Percentiles rank a stretch among this genome's conserved stretches.
Conservation (phyloP, 2,329 filamentous ascomycete species). For the Pseudogymnoascus sp. region DNA sequence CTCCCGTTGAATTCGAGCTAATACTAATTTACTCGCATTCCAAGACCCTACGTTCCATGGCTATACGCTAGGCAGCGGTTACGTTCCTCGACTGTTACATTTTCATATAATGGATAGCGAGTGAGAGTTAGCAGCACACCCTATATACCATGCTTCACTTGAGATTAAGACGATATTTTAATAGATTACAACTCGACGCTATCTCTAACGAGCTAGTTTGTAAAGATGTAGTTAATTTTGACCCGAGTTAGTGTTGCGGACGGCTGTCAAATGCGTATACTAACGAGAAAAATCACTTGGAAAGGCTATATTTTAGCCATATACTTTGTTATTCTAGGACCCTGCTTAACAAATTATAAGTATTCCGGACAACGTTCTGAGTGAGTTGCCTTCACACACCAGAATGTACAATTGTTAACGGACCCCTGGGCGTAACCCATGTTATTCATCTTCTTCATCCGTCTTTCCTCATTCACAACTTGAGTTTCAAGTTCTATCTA, state of each 20-base stretch:
- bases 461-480: neutral
- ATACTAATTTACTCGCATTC: neutral
- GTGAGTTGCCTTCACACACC: too few relatives aligned
- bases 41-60: neutral
- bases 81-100: conserved; percentile 3
- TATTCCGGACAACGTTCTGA: too few relatives aligned
- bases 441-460: neutral
- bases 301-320: neutral
- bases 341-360: neutral
- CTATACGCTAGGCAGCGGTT: neutral
- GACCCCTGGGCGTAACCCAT: neutral
- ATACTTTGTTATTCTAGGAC: neutral
- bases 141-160: neutral
- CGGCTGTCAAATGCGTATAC: neutral
- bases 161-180: neutral
- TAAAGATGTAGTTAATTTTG: neutral
- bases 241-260: neutral
- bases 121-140: neutral
- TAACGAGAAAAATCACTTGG: neutral
- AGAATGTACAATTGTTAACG: neutral
- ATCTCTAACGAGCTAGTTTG: neutral
- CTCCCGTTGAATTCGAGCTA: neutral
- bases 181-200: neutral
- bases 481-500: neutral
- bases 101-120: neutral